phyloP scores from a whole-genome alignment of 768 basidiomycete genomes.

The Sporobolomyces phaffii region DNA sequence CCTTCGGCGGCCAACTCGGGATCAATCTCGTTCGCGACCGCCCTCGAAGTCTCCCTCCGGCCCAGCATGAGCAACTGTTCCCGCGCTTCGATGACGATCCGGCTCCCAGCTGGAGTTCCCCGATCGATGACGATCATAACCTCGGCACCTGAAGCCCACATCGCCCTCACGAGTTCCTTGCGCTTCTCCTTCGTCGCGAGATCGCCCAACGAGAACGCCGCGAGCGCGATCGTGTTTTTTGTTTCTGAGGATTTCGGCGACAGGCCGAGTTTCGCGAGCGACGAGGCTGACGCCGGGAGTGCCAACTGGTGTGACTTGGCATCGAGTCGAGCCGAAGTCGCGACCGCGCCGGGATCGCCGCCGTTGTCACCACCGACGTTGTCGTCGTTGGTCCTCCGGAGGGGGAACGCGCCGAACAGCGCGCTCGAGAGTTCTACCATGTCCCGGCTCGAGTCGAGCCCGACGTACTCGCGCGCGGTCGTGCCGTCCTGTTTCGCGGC shows the following conservation, averaged over 20 bases:
- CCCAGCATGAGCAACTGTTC: conserved; percentile 56
- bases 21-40: conserved; percentile 45
- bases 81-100: conserved; percentile 68
- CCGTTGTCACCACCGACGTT: too few relatives aligned
- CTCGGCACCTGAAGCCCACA: conserved; percentile 88
- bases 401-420: conserved; percentile 37
- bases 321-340: conserved; percentile 17
- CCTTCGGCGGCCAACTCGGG: conserved; percentile 43
- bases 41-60: conserved; percentile 9
- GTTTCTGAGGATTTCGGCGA: conserved; percentile 23
- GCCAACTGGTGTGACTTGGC: conserved; percentile 26
- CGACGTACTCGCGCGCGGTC: conserved; percentile 55
- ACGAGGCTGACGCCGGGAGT: conserved; percentile 51
- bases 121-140: conserved; percentile 84
- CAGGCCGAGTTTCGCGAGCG: conserved; percentile 53
- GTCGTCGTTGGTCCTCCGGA: conserved; percentile 23
- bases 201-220: conserved; percentile 78
- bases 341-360: neutral
- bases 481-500: conserved; percentile 2
- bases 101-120: conserved; percentile 67
- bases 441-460: conserved; percentile 56
- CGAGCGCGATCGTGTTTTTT: conserved; percentile 60
- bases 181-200: conserved; percentile 59
- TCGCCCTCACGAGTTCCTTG: conserved; percentile 65
- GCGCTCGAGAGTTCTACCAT: conserved; percentile 40